Evolutionary conservation across 75 land plant species (phyloP).

Genomic region (Picea glauca): DNA sequence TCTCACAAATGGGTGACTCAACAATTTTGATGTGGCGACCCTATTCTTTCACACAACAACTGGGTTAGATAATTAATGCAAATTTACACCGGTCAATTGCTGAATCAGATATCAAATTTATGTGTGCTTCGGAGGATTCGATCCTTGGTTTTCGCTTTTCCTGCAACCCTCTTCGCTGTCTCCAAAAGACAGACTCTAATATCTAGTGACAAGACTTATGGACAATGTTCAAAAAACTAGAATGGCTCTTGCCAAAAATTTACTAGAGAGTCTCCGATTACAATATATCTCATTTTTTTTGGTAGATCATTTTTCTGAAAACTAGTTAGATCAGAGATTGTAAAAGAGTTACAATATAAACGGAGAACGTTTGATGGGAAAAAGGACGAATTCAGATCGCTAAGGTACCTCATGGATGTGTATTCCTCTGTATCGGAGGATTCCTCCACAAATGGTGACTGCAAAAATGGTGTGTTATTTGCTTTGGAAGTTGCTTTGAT

Average conservation of each 20-base stretch:
- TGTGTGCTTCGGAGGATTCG: too few species aligned
- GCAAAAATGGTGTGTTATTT: not conserved
- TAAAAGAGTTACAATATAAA: not conserved
- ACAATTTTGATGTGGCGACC: too few species aligned
- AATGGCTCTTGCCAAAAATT: not conserved
- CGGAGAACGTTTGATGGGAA: not conserved
- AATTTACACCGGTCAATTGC: too few species aligned
- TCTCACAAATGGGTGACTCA: too few species aligned
- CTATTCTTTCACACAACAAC: too few species aligned
- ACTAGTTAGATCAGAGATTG: not conserved
- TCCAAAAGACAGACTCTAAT: not conserved
- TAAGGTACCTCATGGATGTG: conserved; percentile 27
- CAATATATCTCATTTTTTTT: not conserved
- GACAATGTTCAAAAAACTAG: not conserved
- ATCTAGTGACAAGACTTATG: not conserved
- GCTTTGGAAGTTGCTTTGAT: too few species aligned
- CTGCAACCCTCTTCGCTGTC: too few species aligned
- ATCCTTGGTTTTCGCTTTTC: too few species aligned
- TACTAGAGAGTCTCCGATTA: not conserved
- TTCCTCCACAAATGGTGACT: conserved; percentile 2
- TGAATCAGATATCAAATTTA: too few species aligned
- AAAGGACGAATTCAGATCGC: conserved; percentile 26
- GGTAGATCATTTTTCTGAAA: not conserved
- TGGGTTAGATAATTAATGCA: too few species aligned
- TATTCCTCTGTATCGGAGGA: conserved; percentile 24